Evolutionary conservation across 805 yeast species (phyloP), one percentile per base, ranked within the genome.

Genomic region (Starmera pachycereana): DNA sequence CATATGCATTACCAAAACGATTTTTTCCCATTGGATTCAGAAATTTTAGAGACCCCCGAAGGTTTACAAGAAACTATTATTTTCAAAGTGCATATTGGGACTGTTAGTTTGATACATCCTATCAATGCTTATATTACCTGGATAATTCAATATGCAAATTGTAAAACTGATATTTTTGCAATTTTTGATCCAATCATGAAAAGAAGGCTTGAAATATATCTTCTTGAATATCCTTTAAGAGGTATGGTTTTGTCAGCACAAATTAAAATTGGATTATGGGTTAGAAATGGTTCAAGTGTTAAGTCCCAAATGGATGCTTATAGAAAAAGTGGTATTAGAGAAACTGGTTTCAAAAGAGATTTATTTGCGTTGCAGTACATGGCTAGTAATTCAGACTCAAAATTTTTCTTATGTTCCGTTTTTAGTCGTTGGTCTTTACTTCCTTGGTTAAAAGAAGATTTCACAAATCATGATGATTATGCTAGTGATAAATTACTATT

Each of bases 191-290:
- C 45, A 32, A 44, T 42, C 27, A 44, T 40, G 44, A 55, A 19
- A 48, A 46, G 28, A 31, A 18, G 19, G 16, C 29, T 41, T 42
- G 40, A 28, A 35, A 38, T 31, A 28, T 50, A 10, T 27, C 52
- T 81, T 7, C 72, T 81, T 46, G 96, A 87, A 46, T 79, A 82
- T 46, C 82, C 96, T 0, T 57, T 92, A 16, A 68, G 94, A 42
- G 81, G 89, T 0, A 54, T 87, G 27, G 96, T 85, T 0, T 59
- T 85, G 8, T 60, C 86, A 47, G 76, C 96, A 0, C 97, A 92
- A 52, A 83, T 90, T 8, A 81, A 85, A 44, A 78, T 83, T 0
- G 96, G 96, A 0, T 72, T 82, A 41, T 90, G 97, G 97, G 96
- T 90, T 0, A 72, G 97, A 52, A 90, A 90, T 59, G 98, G 98